Conservation (phyloP, 1,139 yeast species). For the Pichia sp. region DNA sequence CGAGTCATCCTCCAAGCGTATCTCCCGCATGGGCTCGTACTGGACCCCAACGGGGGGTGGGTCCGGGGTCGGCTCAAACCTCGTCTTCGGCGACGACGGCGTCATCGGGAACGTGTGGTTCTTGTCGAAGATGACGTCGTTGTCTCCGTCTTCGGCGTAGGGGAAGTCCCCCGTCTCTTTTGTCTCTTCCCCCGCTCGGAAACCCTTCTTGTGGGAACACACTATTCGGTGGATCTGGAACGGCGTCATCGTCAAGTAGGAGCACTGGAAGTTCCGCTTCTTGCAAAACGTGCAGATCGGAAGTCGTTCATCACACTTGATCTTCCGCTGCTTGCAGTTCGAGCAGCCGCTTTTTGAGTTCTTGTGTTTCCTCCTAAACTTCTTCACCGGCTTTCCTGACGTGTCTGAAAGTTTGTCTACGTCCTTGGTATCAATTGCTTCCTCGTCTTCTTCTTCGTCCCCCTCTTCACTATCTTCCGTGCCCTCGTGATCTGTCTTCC, state of each 20-base stretch:
- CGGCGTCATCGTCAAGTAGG: slow-evolving; percentile 34
- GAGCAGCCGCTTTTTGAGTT: slow-evolving; percentile 38
- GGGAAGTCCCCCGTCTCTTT: no score
- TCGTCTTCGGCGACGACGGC: not conserved
- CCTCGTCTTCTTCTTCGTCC: not conserved
- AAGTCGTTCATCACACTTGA: slow-evolving; percentile 43
- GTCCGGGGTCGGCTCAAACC: not conserved
- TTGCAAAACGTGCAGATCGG: slow-evolving; percentile 43
- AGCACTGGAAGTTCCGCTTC: slow-evolving; percentile 36
- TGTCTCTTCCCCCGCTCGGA: no score
- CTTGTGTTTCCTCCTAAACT: not conserved
- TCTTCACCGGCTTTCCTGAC: no score
- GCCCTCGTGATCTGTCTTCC: not conserved
- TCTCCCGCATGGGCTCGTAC: not conserved
- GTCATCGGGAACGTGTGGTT: not conserved
- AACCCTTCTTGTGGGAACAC: not conserved
- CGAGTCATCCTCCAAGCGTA: not conserved
- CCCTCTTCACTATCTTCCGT: not conserved
- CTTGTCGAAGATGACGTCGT: no score
- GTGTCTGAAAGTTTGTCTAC: no score
- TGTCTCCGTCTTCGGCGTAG: not conserved
- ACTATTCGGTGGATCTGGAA: slow-evolving; percentile 5
- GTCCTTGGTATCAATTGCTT: not conserved
- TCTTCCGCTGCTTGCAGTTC: slow-evolving; percentile 43
- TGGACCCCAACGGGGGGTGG: not conserved